Percentiles rank a stretch among this genome's conserved stretches.
Evolutionary conservation across 805 yeast species (phyloP).

Genomic region (Metschnikowia vanudenii): DNA sequence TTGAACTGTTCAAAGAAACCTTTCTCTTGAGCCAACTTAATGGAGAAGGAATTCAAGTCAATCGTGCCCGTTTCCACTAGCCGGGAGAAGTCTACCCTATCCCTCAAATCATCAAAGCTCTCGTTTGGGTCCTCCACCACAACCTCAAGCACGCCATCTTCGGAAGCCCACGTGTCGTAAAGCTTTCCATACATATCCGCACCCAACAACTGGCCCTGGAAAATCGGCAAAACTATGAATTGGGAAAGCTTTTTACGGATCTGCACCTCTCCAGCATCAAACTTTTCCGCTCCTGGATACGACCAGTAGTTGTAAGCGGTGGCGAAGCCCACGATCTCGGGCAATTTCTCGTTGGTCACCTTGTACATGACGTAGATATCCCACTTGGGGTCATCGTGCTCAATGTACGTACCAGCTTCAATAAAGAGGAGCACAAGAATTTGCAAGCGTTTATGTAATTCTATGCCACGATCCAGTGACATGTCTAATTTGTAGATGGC

Average conservation of each 20-base stretch:
- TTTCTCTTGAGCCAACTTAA: conserved; percentile 12
- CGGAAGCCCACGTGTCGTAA: conserved; percentile 53
- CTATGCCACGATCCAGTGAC: conserved; percentile 40
- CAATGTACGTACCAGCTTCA: conserved; percentile 92
- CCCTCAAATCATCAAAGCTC: conserved; percentile 86
- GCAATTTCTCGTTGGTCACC: conserved; percentile 21
- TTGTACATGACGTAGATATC: conserved; percentile 59
- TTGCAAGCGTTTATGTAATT: conserved; percentile 68
- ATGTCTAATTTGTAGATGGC: conserved; percentile 53
- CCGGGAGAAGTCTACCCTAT: conserved; percentile 65
- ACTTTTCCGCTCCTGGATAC: conserved; percentile 53
- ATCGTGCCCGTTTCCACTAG: conserved; percentile 9
- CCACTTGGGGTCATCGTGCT: conserved; percentile 75
- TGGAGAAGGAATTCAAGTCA: conserved; percentile 10
- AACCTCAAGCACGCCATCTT: conserved; percentile 58
- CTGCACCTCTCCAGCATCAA: conserved; percentile 43
- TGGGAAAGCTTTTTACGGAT: conserved; percentile 81
- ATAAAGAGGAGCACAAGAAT: conserved; percentile 80
- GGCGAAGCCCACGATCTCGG: conserved; percentile 69
- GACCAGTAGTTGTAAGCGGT: conserved; percentile 85
- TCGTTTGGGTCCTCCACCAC: conserved; percentile 96
- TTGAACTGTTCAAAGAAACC: conserved; percentile 44
- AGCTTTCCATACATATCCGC: conserved; percentile 58
- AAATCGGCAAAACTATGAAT: conserved; percentile 79
- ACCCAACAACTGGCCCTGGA: conserved; percentile 75